phyloP scores from a whole-genome alignment of 768 basidiomycete genomes.

The Stropharia rugosoannulata region DNA sequence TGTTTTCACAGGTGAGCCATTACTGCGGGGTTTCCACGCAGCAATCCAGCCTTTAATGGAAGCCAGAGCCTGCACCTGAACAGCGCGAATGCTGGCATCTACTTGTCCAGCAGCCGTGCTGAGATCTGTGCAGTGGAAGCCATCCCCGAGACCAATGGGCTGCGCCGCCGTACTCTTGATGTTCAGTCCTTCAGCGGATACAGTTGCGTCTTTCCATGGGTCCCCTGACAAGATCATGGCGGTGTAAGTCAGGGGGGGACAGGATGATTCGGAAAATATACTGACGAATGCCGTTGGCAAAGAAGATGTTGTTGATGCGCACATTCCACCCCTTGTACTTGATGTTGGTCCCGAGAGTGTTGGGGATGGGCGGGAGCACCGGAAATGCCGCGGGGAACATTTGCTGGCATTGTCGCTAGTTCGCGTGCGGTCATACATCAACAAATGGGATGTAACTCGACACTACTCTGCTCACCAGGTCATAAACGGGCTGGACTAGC shows the following conservation, averaged over 20 bases:
- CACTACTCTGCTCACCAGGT: conserved; percentile 41
- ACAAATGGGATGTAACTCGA: not conserved
- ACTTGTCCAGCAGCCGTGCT: conserved; percentile 33
- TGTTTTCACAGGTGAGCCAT: conserved; percentile 5
- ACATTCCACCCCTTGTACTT: conserved; percentile 67
- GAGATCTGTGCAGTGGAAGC: conserved; percentile 71
- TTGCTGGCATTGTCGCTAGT: conserved; percentile 65
- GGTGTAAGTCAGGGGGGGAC: too few species aligned
- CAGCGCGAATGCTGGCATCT: conserved; percentile 50
- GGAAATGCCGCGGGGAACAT: conserved; percentile 66
- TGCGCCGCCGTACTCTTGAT: conserved; percentile 49
- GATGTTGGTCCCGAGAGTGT: conserved; percentile 41
- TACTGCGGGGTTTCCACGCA: conserved; percentile 22
- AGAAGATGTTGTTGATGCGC: conserved; percentile 56
- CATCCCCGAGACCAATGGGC: conserved; percentile 57
- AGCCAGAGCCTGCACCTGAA: conserved; percentile 52
- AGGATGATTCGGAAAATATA: too few species aligned
- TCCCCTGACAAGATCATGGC: conserved; percentile 46
- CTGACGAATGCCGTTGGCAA: conserved; percentile 68
- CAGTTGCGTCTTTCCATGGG: conserved; percentile 70
- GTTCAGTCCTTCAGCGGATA: conserved; percentile 53
- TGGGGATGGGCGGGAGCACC: conserved; percentile 37
- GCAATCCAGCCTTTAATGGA: conserved; percentile 57
- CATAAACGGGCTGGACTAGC: conserved; percentile 53
- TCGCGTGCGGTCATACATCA: not conserved